Evolutionary conservation across 208 protist genomes (phyloP).

Genomic region (Acanthamoeba divionensis): DNA sequence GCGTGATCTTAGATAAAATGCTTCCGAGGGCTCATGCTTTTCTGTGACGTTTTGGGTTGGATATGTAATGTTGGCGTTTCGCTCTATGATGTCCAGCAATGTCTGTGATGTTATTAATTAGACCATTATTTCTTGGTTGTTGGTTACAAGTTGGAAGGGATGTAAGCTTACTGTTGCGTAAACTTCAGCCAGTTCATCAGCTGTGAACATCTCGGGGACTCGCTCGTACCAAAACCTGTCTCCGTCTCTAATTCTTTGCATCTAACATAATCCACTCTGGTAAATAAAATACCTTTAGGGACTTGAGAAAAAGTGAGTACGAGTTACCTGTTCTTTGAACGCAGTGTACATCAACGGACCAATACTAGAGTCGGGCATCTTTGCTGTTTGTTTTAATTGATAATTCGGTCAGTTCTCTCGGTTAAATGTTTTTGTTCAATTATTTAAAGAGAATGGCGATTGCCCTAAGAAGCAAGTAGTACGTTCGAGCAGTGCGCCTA

Average conservation of each 20-base stretch:
- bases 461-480: no score
- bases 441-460: no score
- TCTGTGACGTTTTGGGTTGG: no score
- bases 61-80: slow-evolving; percentile 31
- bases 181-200: not conserved
- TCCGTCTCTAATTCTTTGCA: slow-evolving; percentile 27
- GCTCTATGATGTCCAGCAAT: not conserved
- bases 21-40: no score
- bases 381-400: no score
- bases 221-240: slow-evolving; percentile 58
- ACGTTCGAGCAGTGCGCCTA: slow-evolving; percentile 16
- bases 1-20: no score
- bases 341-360: slow-evolving; percentile 6
- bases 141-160: no score
- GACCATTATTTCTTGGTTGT: no score
- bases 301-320: not conserved
- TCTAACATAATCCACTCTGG: not conserved
- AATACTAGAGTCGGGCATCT: not conserved
- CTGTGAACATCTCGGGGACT: slow-evolving; percentile 3
- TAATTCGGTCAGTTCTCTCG: no score
- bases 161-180: not conserved
- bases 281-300: not conserved
- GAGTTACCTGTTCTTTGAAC: not conserved
- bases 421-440: no score
- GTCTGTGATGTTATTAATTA: not conserved